These are phyloP conservation scores for Zasmidium cellare DNA, from an alignment of 2,329 filamentous ascomycete genomes.

Conservation along the genomic window DNA sequence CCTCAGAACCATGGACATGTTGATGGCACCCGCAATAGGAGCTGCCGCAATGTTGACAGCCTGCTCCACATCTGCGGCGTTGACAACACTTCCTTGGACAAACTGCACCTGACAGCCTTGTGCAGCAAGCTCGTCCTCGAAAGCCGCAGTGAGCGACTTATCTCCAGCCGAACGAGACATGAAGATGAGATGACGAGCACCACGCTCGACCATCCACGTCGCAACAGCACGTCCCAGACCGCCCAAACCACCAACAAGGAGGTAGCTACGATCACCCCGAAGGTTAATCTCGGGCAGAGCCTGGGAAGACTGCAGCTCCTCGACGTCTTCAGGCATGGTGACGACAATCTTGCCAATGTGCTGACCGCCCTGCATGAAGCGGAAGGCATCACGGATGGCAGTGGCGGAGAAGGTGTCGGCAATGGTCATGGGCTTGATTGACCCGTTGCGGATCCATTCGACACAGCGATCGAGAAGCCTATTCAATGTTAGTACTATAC, in stretches of 20 bases:
- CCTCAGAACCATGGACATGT: constrained; percentile 35
- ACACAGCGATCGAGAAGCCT: constrained; percentile 2
- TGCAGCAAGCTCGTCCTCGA: background rate
- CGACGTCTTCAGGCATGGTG: no score
- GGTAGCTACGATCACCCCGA: no score
- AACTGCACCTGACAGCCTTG: background rate
- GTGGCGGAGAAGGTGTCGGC: constrained; percentile 4
- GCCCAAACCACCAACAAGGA: background rate
- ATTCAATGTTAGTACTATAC: background rate
- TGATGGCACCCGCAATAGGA: constrained; percentile 21
- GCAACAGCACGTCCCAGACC: constrained; percentile 4
- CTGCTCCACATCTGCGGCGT: background rate
- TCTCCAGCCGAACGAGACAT: constrained; percentile 5
- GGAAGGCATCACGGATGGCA: constrained; percentile 13
- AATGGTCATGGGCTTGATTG: constrained; percentile 5
- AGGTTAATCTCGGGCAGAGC: no score
- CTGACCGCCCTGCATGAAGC: constrained; percentile 20
- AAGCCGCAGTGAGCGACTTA: background rate
- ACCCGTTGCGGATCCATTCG: constrained; percentile 1
- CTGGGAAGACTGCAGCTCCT: no score
- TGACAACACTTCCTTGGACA: background rate
- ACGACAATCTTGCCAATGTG: constrained; percentile 24
- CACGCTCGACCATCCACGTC: constrained; percentile 6
- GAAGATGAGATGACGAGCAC: constrained; percentile 13
- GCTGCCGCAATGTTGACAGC: background rate